These are phyloP conservation scores for Avena insularis DNA, from an alignment of 176 grass and related monocot genomes.

Conservation along the genomic window DNA sequence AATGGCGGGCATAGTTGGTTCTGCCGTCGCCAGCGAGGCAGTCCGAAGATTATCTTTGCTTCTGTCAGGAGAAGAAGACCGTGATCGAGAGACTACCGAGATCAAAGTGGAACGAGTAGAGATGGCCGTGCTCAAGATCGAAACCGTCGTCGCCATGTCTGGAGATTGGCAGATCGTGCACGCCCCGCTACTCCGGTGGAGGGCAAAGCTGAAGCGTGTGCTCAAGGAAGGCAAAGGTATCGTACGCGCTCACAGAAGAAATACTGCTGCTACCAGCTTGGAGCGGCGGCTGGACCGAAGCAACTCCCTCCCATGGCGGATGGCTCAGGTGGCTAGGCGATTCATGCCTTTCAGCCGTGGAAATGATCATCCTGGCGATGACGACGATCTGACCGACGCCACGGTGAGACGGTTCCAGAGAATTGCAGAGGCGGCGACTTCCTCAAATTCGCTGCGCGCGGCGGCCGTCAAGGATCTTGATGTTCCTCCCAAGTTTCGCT, in stretches of 20 bases:
- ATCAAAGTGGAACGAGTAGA: slow-evolving; percentile 8
- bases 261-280: not conserved
- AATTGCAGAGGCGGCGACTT: not conserved
- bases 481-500: not conserved
- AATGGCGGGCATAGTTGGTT: no score
- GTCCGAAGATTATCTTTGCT: not conserved
- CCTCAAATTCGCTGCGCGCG: slow-evolving; percentile 13
- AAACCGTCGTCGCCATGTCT: slow-evolving; percentile 15
- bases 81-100: no score
- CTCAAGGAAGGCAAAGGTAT: slow-evolving; percentile 18
- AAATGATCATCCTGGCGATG: not conserved
- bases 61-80: not conserved
- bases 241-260: not conserved
- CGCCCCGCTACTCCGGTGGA: slow-evolving; percentile 3
- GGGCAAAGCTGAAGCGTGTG: slow-evolving; percentile 27
- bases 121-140: not conserved
- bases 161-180: not conserved
- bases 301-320: not conserved
- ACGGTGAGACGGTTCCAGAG: slow-evolving; percentile 24
- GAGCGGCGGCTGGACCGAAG: not conserved
- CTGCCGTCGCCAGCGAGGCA: not conserved
- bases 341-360: slow-evolving; percentile 16
- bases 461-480: not conserved
- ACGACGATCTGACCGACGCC: not conserved
- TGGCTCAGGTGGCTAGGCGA: not conserved